These are phyloP conservation scores for Ciborinia camelliae DNA, from an alignment of 2,329 filamentous ascomycete genomes.

Conservation along the genomic window DNA sequence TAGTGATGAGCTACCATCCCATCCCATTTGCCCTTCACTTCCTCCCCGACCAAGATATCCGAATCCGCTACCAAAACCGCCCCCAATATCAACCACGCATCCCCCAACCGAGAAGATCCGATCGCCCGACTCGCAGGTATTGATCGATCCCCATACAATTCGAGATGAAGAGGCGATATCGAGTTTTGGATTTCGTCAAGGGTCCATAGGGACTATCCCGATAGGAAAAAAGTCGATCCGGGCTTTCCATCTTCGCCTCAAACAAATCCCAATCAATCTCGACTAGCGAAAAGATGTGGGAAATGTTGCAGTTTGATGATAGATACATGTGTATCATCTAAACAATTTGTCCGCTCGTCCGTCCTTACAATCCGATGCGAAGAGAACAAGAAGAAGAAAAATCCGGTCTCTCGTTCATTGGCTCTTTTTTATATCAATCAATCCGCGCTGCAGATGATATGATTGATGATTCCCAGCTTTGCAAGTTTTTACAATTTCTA, in stretches of 20 bases:
- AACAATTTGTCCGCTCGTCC: constrained; percentile 9
- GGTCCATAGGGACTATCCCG: background rate
- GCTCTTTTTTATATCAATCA: constrained; percentile 13
- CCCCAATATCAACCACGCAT: background rate
- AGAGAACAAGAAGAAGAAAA: too few relatives aligned
- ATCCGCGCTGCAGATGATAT: constrained; percentile 18
- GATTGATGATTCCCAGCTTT: background rate
- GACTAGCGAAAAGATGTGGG: constrained; percentile 28
- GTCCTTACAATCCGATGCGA: background rate
- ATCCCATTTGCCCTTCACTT: constrained; percentile 21
- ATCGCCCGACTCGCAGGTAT: constrained; percentile 8
- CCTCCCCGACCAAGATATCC: constrained; percentile 5
- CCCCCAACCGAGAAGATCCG: constrained; percentile 5
- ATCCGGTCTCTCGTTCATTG: constrained; percentile 25
- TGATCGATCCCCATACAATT: constrained; percentile 10
- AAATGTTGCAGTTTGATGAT: constrained; percentile 23
- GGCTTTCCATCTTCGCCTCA: constrained; percentile 1
- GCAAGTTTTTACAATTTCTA: constrained; percentile 21
- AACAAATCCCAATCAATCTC: constrained; percentile 9
- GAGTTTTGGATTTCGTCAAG: background rate
- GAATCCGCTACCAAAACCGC: background rate
- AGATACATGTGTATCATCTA: too few relatives aligned
- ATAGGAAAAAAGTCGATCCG: constrained; percentile 7
- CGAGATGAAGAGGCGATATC: background rate
- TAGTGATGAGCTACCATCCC: constrained; percentile 37